These are phyloP conservation scores for Solanum lycopersicoides DNA, from an alignment of 257 asterid species.

Conservation along the genomic window DNA sequence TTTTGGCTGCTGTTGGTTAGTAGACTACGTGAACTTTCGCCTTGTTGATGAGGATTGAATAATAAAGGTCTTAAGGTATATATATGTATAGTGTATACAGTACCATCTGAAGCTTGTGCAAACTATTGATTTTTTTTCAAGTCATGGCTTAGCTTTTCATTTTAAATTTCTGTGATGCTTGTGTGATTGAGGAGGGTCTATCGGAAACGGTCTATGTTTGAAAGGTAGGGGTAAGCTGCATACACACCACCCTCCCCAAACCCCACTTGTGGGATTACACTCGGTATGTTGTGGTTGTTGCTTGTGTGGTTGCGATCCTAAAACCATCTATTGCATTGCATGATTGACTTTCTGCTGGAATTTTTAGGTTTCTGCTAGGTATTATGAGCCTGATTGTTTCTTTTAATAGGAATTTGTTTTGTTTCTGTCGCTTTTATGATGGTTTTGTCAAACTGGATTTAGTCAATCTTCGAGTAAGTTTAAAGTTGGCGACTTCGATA, in stretches of 20 bases:
- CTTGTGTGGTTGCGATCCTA: background rate
- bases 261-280: background rate
- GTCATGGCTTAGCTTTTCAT: background rate
- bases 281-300: background rate
- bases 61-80: background rate
- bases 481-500: background rate
- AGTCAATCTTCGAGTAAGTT: background rate
- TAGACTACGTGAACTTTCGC: background rate
- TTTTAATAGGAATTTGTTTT: background rate
- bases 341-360: background rate
- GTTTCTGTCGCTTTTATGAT: background rate
- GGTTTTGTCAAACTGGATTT: background rate
- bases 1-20: background rate
- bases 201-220: background rate
- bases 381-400: background rate
- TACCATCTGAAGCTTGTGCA: background rate
- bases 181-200: background rate
- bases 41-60: background rate
- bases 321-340: background rate
- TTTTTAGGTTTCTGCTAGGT: background rate
- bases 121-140: background rate
- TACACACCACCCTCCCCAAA: background rate
- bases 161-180: background rate
- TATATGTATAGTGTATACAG: background rate
- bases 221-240: background rate